Evolutionary conservation across 768 basidiomycete genomes (phyloP).

Genomic region (Imleria badia): DNA sequence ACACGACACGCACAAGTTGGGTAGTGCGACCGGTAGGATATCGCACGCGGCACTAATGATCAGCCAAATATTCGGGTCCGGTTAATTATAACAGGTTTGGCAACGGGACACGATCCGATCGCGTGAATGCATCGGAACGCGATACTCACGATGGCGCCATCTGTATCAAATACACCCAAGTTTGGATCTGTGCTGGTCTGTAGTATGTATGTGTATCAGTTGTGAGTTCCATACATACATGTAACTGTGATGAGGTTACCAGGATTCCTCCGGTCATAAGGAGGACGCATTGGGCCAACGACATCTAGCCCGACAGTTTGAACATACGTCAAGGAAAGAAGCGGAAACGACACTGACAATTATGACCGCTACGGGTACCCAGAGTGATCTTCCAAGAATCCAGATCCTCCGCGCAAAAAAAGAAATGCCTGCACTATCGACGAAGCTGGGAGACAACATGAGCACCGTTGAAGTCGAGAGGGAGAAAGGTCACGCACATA

Average conservation of each 20-base stretch:
- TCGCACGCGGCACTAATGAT: constrained; percentile 12
- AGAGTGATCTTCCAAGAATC: constrained; percentile 2
- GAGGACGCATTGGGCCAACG: constrained; percentile 1
- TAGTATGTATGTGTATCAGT: not conserved
- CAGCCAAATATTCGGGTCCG: constrained; percentile 7
- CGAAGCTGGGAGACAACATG: not conserved
- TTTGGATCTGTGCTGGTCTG: not conserved
- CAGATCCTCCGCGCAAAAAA: constrained; percentile 13
- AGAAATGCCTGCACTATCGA: constrained; percentile 6
- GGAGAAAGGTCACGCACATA: not conserved
- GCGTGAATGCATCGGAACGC: no score
- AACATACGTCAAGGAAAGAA: not conserved
- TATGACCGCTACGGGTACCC: constrained; percentile 1
- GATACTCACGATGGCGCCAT: constrained; percentile 6
- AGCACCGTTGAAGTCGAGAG: not conserved
- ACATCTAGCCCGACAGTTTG: not conserved
- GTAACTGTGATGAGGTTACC: not conserved
- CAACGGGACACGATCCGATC: not conserved
- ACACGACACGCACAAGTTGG: constrained; percentile 6
- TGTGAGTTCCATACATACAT: no score
- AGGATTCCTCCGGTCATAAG: not conserved
- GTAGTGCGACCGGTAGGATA: constrained; percentile 6
- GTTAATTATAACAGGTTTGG: not conserved
- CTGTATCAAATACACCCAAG: not conserved
- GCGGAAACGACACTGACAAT: not conserved